Evolutionary conservation across 495 filamentous ascomycete species (phyloP).

Genomic region (Penicillium diatomitis): DNA sequence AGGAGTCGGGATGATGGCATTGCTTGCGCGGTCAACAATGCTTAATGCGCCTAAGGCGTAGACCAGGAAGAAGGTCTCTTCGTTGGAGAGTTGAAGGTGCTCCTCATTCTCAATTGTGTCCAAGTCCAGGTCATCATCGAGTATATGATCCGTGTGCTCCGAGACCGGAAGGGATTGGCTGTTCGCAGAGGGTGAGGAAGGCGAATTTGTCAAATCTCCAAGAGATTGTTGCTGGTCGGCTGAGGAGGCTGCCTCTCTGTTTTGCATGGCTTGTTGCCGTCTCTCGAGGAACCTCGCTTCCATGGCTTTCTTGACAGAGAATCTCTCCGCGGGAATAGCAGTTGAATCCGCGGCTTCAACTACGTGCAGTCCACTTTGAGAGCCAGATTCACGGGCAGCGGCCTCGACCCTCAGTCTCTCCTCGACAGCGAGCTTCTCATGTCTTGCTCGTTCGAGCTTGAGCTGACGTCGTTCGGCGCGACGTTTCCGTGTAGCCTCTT

Average conservation of each 20-base stretch:
- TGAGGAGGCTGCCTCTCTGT: conserved; percentile 3
- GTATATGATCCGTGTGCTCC: conserved; percentile 20
- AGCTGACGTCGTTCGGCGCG: conserved; percentile 71
- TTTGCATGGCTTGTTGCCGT: conserved; percentile 13
- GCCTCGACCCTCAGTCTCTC: conserved; percentile 56
- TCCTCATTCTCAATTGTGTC: conserved; percentile 61
- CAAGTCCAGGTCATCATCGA: conserved; percentile 22
- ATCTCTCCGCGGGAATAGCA: conserved; percentile 20
- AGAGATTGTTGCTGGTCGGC: conserved; percentile 4
- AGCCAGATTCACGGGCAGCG: conserved; percentile 24
- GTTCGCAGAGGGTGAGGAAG: conserved; percentile 52
- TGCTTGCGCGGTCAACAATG: conserved; percentile 49
- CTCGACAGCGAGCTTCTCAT: conserved; percentile 72
- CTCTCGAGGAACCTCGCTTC: conserved; percentile 26
- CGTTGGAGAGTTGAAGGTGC: conserved; percentile 78
- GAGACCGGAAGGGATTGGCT: conserved; percentile 43
- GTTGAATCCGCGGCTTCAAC: not conserved
- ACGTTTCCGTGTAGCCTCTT: conserved; percentile 67
- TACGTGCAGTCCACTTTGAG: not conserved
- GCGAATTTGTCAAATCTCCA: conserved; percentile 53
- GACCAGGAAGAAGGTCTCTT: conserved; percentile 86
- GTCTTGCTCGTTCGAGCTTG: conserved; percentile 84
- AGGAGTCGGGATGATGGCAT: conserved; percentile 25
- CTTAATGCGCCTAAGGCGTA: conserved; percentile 74
- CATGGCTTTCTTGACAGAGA: conserved; percentile 34